A percentile compares a stretch with the other conserved stretches of the same genome.
Conservation (phyloP, 352 stramenopile species). For the Pilasporangium apinafurcum region DNA sequence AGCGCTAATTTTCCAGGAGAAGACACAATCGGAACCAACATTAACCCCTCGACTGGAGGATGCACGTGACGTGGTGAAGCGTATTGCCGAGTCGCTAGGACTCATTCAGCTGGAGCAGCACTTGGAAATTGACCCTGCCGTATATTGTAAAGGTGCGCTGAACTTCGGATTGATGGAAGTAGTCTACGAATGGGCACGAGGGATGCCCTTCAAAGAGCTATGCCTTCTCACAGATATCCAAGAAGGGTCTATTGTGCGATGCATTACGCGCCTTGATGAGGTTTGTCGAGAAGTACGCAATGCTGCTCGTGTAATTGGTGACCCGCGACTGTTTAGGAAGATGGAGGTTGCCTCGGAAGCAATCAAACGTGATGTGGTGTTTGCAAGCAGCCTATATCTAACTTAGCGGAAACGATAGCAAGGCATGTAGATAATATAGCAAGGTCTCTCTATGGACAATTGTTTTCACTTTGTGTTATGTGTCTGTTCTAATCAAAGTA, state of each 20-base stretch:
- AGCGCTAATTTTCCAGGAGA: constrained; percentile 96
- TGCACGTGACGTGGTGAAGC: constrained; percentile 85
- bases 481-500: too few relatives aligned
- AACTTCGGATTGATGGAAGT: constrained; percentile 95
- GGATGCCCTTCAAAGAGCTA: constrained; percentile 96
- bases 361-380: constrained; percentile 98
- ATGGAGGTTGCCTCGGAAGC: constrained; percentile 96
- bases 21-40: constrained; percentile 70
- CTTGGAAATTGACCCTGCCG: constrained; percentile 85
- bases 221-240: constrained; percentile 95
- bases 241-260: constrained; percentile 97
- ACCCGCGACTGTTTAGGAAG: constrained; percentile 95
- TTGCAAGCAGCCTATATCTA: constrained; percentile 95
- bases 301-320: constrained; percentile 91
- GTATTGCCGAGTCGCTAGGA: constrained; percentile 71
- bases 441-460: neutral
- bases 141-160: constrained; percentile 88
- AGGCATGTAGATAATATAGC: neutral
- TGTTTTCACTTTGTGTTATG: too few relatives aligned
- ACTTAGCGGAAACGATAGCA: constrained; percentile 17
- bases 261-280: constrained; percentile 97
- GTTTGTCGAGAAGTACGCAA: constrained; percentile 96
- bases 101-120: constrained; percentile 81
- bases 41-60: constrained; percentile 65
- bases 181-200: constrained; percentile 98